Conservation (phyloP, 257 asterid genomes). For the Jacaranda mimosifolia region DNA sequence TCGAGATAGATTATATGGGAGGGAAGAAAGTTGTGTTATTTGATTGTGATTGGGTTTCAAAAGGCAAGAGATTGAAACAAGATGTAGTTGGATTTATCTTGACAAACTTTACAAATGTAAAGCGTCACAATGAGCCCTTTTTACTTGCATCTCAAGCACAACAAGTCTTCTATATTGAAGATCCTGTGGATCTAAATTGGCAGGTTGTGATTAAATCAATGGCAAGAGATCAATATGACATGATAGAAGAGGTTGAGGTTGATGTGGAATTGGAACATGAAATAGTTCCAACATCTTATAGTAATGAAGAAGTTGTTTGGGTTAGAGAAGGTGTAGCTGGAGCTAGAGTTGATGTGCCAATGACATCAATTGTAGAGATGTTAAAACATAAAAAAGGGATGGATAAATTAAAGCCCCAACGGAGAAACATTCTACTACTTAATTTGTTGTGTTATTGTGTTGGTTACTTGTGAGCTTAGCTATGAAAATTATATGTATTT, state of each 20-base stretch:
- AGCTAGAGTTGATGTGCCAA: background rate
- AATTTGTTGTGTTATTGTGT: background rate
- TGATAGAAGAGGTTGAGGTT: background rate
- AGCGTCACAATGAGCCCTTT: background rate
- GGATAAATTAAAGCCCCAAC: background rate
- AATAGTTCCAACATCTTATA: background rate
- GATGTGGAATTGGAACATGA: too few species aligned
- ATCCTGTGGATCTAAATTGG: background rate
- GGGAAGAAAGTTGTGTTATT: background rate
- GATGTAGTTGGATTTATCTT: background rate
- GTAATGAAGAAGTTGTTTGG: background rate
- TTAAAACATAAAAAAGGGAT: background rate
- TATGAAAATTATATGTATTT: too few species aligned
- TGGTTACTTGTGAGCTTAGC: too few species aligned
- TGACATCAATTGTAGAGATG: background rate
- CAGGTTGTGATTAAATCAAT: background rate
- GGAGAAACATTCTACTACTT: background rate
- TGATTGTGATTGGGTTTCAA: conserved; percentile 20
- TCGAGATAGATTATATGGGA: too few species aligned
- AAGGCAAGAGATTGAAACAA: background rate
- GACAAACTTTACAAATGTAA: background rate
- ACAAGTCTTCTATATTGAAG: conserved; percentile 11
- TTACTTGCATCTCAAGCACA: background rate
- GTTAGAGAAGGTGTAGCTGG: background rate
- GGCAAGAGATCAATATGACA: background rate